Percentiles rank a stretch among this genome's conserved stretches.
Evolutionary conservation across 495 filamentous ascomycete genomes (phyloP).

Genomic region (Penicillium tannophilum): DNA sequence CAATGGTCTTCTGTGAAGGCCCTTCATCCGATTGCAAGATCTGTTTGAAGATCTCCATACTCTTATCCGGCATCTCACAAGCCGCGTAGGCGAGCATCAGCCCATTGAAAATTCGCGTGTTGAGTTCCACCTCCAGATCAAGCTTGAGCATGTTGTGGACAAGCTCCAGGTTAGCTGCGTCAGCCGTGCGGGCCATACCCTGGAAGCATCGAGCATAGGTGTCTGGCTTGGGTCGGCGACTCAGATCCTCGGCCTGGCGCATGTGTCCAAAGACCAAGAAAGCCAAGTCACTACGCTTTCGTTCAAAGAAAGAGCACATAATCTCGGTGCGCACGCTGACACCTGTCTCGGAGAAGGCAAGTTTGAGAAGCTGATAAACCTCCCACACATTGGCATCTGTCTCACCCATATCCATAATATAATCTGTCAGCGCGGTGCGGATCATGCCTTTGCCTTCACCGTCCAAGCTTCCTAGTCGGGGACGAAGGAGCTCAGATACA

Average conservation of each 20-base stretch:
- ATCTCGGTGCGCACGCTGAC: conserved; percentile 63
- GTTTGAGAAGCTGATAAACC: conserved; percentile 72
- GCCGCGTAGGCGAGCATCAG: conserved; percentile 83
- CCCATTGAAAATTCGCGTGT: conserved; percentile 74
- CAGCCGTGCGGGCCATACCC: conserved; percentile 66
- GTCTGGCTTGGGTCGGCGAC: conserved; percentile 63
- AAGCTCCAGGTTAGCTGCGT: conserved; percentile 65
- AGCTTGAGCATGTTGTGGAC: conserved; percentile 93
- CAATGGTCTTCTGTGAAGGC: conserved; percentile 75
- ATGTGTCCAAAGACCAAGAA: conserved; percentile 86
- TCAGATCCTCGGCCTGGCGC: conserved; percentile 61
- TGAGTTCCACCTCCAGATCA: conserved; percentile 74
- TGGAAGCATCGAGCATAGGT: conserved; percentile 78
- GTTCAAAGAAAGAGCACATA: conserved; percentile 82
- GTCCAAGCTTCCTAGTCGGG: conserved; percentile 62
- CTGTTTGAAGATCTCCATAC: conserved; percentile 78
- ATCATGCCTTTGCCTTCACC: conserved; percentile 64
- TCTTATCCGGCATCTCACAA: conserved; percentile 62
- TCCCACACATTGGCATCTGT: conserved; percentile 70
- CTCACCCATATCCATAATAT: conserved; percentile 61
- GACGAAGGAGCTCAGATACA: conserved; percentile 74
- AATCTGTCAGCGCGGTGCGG: conserved; percentile 62
- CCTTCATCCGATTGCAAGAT: conserved; percentile 78
- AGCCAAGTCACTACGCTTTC: conserved; percentile 77
- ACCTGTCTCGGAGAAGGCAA: conserved; percentile 76